phyloP scores from a whole-genome alignment of 306 rosid genomes.

The Lathyrus aphaca region DNA sequence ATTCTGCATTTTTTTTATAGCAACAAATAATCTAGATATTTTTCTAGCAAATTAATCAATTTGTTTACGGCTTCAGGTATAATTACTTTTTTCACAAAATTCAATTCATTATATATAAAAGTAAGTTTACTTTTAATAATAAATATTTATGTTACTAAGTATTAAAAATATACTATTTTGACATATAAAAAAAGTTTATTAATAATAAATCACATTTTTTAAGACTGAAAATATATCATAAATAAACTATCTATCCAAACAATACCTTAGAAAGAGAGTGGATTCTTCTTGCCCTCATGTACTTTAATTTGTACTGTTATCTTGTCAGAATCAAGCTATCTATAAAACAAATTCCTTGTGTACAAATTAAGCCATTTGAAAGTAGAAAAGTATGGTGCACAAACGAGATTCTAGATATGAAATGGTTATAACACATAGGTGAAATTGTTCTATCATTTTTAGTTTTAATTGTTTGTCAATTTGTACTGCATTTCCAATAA shows the following conservation, averaged over 20 bases:
- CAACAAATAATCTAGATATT: slow-evolving; percentile 23
- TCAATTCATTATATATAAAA: too few relatives aligned
- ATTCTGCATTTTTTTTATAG: slow-evolving; percentile 4
- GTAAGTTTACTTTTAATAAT: too few relatives aligned
- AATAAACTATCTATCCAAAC: neutral
- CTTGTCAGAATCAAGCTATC: slow-evolving; percentile 38
- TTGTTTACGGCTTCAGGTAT: neutral
- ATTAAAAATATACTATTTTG: too few relatives aligned
- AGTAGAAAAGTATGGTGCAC: slow-evolving; percentile 27
- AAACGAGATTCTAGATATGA: slow-evolving; percentile 35
- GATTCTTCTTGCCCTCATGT: slow-evolving; percentile 22
- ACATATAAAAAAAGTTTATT: too few relatives aligned
- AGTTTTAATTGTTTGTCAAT: too few relatives aligned
- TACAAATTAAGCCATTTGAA: slow-evolving; percentile 24
- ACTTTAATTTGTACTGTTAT: slow-evolving; percentile 39
- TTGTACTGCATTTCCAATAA: too few relatives aligned
- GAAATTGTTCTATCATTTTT: too few relatives aligned
- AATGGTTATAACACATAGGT: slow-evolving; percentile 8
- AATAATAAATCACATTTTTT: too few relatives aligned
- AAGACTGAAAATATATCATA: too few relatives aligned
- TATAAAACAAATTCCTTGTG: slow-evolving; percentile 39
- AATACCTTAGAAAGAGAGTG: neutral
- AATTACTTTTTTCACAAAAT: too few relatives aligned
- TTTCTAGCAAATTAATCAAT: slow-evolving; percentile 15
- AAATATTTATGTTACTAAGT: too few relatives aligned